A percentile compares a stretch with the other conserved stretches of the same genome.
Conservation (phyloP, 352 stramenopile genomes). For the Globisporangium canariense region DNA sequence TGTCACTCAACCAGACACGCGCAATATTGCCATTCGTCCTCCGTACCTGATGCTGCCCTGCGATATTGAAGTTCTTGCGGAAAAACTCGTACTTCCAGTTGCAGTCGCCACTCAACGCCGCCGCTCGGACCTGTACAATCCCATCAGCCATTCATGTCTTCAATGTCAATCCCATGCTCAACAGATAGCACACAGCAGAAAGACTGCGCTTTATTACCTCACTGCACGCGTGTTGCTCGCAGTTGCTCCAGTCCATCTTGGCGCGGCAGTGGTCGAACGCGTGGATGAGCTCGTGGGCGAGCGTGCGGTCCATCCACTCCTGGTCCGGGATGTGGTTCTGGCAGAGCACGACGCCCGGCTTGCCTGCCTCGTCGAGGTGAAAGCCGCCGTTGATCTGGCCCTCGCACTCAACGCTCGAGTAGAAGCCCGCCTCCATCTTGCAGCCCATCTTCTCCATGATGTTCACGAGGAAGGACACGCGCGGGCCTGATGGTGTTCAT, state of each 20-base stretch:
- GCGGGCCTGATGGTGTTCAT: slow-evolving; percentile 41
- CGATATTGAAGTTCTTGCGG: slow-evolving; percentile 89
- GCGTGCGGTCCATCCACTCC: slow-evolving; percentile 90
- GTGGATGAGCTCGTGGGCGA: slow-evolving; percentile 93
- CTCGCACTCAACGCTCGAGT: slow-evolving; percentile 79
- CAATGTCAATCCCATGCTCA: not conserved
- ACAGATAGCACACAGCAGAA: not conserved
- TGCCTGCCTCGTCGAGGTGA: slow-evolving; percentile 69
- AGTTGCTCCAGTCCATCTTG: slow-evolving; percentile 92
- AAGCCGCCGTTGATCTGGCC: slow-evolving; percentile 87
- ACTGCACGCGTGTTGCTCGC: slow-evolving; percentile 90
- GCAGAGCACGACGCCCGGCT: slow-evolving; percentile 82
- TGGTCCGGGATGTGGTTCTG: slow-evolving; percentile 91
- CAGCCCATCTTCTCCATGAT: slow-evolving; percentile 88
- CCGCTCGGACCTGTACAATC: slow-evolving; percentile 48
- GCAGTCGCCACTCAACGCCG: slow-evolving; percentile 85
- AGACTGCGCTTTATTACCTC: slow-evolving; percentile 45
- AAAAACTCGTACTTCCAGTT: slow-evolving; percentile 91
- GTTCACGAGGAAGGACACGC: slow-evolving; percentile 77
- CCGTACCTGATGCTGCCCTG: slow-evolving; percentile 83
- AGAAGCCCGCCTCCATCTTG: slow-evolving; percentile 69
- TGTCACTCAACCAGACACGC: not conserved
- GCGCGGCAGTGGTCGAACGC: slow-evolving; percentile 92
- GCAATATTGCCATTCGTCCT: not conserved
- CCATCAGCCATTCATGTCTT: not conserved